Evolutionary conservation across 2,329 filamentous ascomycete species (phyloP).

Genomic region (Rhinocladiella similis): DNA sequence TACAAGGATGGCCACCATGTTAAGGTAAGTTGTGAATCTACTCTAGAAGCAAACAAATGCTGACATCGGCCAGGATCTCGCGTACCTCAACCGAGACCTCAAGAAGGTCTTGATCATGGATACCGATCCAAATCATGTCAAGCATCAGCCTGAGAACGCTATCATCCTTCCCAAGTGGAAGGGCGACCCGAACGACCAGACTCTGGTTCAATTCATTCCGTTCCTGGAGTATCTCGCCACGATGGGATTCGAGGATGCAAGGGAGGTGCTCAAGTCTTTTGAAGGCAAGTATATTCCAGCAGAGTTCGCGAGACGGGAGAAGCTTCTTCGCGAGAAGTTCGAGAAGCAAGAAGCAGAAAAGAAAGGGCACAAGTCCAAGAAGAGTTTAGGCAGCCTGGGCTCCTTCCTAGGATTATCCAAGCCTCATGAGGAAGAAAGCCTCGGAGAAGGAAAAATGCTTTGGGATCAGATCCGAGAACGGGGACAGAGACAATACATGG

Average conservation of each 20-base stretch:
- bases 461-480: slow-evolving; percentile 92
- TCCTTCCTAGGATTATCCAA: slow-evolving; percentile 74
- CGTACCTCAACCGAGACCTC: slow-evolving; percentile 92
- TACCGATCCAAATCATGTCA: slow-evolving; percentile 77
- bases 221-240: slow-evolving; percentile 97
- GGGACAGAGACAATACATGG: slow-evolving; percentile 85
- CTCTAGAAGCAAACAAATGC: slow-evolving; percentile 8
- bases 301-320: slow-evolving; percentile 88
- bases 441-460: slow-evolving; percentile 93
- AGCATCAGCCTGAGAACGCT: slow-evolving; percentile 92
- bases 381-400: slow-evolving; percentile 67
- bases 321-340: slow-evolving; percentile 80
- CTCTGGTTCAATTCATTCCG: slow-evolving; percentile 84
- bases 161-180: slow-evolving; percentile 90
- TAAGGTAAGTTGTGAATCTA: slow-evolving; percentile 64
- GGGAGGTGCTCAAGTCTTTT: slow-evolving; percentile 82
- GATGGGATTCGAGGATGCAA: slow-evolving; percentile 86
- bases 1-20: slow-evolving; percentile 95
- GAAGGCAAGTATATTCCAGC: slow-evolving; percentile 84
- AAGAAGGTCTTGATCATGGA: slow-evolving; percentile 96
- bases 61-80: slow-evolving; percentile 70
- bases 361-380: slow-evolving; percentile 60
- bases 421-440: slow-evolving; percentile 61
- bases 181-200: slow-evolving; percentile 78
- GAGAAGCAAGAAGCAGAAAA: slow-evolving; percentile 63